These are phyloP conservation scores for Neopestalotiopsis rosae DNA, from an alignment of 2,329 filamentous ascomycete species.

Conservation along the genomic window DNA sequence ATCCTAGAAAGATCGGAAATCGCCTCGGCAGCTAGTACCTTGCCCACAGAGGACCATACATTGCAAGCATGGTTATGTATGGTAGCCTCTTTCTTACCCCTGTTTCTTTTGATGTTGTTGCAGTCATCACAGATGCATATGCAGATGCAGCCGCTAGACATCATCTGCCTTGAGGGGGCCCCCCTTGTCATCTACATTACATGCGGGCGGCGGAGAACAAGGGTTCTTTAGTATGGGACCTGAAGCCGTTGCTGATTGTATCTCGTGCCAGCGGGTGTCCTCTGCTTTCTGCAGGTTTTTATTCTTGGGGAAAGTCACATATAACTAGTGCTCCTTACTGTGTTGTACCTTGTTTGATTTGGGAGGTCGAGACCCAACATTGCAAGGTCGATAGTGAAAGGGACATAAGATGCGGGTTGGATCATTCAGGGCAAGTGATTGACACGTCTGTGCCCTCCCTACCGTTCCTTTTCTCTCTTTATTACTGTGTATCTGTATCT, in stretches of 20 bases:
- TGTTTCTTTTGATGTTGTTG: not conserved
- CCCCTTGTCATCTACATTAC: not conserved
- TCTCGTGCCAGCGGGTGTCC: not conserved
- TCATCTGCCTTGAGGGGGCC: not conserved
- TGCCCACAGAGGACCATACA: too few relatives aligned
- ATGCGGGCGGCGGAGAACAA: not conserved
- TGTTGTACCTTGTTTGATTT: not conserved
- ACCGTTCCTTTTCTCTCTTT: not conserved
- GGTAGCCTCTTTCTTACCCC: not conserved
- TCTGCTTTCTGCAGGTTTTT: not conserved
- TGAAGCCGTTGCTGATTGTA: not conserved
- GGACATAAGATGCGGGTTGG: not conserved
- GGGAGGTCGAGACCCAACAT: not conserved
- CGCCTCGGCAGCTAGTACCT: too few relatives aligned
- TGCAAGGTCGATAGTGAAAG: not conserved
- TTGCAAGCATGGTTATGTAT: not conserved
- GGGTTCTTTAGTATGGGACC: not conserved
- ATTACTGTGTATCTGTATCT: not conserved
- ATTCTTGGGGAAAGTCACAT: not conserved
- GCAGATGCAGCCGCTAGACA: not conserved
- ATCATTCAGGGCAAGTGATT: slow-evolving; percentile 8
- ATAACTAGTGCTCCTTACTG: not conserved
- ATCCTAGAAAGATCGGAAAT: too few relatives aligned
- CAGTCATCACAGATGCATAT: slow-evolving; percentile 2
- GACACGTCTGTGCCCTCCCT: slow-evolving; percentile 13